phyloP scores from a whole-genome alignment of 2,329 filamentous ascomycete genomes.

The Cladobotryum mycophilum region DNA sequence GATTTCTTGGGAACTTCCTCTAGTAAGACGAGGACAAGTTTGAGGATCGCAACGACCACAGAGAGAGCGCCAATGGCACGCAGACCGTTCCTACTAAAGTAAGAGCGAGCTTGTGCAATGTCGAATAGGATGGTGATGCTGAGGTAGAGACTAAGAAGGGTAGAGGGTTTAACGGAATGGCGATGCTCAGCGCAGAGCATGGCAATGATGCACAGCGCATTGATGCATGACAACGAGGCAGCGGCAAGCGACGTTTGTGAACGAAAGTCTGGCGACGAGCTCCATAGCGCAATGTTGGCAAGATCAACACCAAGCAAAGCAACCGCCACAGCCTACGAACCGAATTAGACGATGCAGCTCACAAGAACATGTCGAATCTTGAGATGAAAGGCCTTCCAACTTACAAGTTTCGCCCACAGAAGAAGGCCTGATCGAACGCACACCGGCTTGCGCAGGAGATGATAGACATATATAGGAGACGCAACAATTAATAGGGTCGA shows the following conservation, averaged over 20 bases:
- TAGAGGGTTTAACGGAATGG: conserved; percentile 33
- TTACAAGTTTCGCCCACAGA: conserved; percentile 17
- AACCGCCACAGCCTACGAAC: conserved; percentile 15
- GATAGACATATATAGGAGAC: conserved; percentile 5
- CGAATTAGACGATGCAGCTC: neutral
- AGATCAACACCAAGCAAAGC: conserved; percentile 24
- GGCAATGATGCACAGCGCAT: conserved; percentile 17
- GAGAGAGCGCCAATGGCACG: conserved; percentile 22
- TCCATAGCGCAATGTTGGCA: conserved; percentile 18
- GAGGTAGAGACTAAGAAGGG: conserved; percentile 34
- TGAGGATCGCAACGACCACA: conserved; percentile 25
- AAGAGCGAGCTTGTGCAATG: conserved; percentile 28
- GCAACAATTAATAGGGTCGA: too few species aligned
- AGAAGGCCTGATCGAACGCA: conserved; percentile 7
- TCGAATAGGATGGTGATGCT: conserved; percentile 36
- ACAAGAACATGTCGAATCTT: neutral
- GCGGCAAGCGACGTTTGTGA: conserved; percentile 20
- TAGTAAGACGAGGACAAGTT: conserved; percentile 27
- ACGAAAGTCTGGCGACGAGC: conserved; percentile 8
- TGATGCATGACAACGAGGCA: conserved; percentile 21
- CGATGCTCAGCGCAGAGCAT: conserved; percentile 28
- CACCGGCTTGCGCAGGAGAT: conserved; percentile 8
- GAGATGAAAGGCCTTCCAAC: neutral
- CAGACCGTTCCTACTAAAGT: conserved; percentile 9
- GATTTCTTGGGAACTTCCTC: conserved; percentile 25